These are phyloP conservation scores for Suhomyces bribrorum DNA, from an alignment of 1,139 yeast genomes.

Conservation along the genomic window DNA sequence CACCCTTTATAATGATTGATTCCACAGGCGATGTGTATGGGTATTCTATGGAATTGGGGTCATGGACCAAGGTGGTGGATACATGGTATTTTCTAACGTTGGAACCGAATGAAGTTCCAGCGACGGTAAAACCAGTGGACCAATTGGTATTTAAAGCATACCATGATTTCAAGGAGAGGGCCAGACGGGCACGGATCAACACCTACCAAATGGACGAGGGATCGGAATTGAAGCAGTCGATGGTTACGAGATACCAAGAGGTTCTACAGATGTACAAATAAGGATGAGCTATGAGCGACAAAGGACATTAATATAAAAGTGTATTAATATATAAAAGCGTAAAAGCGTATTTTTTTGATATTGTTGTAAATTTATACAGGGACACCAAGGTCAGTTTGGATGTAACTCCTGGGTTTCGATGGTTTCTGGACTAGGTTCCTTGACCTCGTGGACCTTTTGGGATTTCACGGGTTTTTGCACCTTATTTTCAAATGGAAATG, in stretches of 20 bases:
- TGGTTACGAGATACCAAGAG: constrained; percentile 27
- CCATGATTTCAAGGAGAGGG: constrained; percentile 24
- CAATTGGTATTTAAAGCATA: constrained; percentile 16
- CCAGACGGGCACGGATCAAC: constrained; percentile 21
- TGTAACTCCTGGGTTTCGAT: constrained; percentile 1
- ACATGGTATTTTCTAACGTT: constrained; percentile 45
- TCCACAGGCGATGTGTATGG: constrained; percentile 39
- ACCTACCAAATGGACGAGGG: constrained; percentile 23
- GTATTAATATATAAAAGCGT: too few relatives aligned
- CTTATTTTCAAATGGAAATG: constrained; percentile 29
- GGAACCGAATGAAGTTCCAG: constrained; percentile 3
- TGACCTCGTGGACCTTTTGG: constrained; percentile 2
- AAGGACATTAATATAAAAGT: not conserved
- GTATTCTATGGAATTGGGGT: constrained; percentile 39
- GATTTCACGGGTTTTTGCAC: constrained; percentile 15
- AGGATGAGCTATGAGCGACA: too few relatives aligned
- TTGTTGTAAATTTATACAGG: too few relatives aligned
- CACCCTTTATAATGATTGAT: constrained; percentile 43
- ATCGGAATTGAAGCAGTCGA: constrained; percentile 24
- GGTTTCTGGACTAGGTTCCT: not conserved
- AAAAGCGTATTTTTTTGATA: too few relatives aligned
- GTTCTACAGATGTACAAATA: constrained; percentile 5
- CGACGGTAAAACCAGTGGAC: constrained; percentile 6
- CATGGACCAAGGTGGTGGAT: constrained; percentile 52
- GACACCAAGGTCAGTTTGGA: too few relatives aligned